phyloP scores from a whole-genome alignment of 2,329 filamentous ascomycete genomes.

The Sarocladium oryzae region DNA sequence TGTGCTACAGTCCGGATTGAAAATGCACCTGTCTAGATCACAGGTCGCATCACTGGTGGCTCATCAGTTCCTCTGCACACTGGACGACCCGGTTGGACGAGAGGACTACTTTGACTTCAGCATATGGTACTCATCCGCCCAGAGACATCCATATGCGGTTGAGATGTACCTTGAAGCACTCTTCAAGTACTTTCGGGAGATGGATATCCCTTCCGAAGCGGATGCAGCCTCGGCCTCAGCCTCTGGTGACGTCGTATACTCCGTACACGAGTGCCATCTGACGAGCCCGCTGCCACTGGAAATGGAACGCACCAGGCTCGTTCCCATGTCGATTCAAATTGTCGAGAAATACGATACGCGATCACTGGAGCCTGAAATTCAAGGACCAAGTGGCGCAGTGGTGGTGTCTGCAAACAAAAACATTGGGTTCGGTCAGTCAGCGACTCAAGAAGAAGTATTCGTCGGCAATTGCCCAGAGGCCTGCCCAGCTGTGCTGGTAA shows the following conservation, averaged over 20 bases:
- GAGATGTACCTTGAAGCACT: conserved; percentile 24
- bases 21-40: conserved; percentile 16
- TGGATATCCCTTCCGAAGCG: conserved; percentile 2
- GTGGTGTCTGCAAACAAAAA: conserved; percentile 28
- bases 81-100: conserved; percentile 15
- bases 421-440: conserved; percentile 28
- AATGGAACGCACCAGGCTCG: conserved; percentile 3
- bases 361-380: conserved; percentile 16
- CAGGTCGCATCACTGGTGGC: conserved; percentile 23
- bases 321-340: conserved; percentile 14
- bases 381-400: conserved; percentile 20
- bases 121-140: conserved; percentile 26
- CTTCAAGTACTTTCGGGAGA: conserved; percentile 21
- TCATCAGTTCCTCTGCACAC: conserved; percentile 26
- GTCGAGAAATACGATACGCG: conserved; percentile 19
- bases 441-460: conserved; percentile 29
- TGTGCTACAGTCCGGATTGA: conserved; percentile 13
- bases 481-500: conserved; percentile 27
- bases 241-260: conserved; percentile 17
- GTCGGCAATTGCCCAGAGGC: conserved; percentile 27
- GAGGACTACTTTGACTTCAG: conserved; percentile 25
- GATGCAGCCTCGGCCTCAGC: neutral
- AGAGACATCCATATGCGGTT: conserved; percentile 23
- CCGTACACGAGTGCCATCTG: conserved; percentile 13
- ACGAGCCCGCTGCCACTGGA: neutral